Base-by-base conservation (phyloP, 495 filamentous ascomycete species). In the Terfezia boudieri region DNA sequence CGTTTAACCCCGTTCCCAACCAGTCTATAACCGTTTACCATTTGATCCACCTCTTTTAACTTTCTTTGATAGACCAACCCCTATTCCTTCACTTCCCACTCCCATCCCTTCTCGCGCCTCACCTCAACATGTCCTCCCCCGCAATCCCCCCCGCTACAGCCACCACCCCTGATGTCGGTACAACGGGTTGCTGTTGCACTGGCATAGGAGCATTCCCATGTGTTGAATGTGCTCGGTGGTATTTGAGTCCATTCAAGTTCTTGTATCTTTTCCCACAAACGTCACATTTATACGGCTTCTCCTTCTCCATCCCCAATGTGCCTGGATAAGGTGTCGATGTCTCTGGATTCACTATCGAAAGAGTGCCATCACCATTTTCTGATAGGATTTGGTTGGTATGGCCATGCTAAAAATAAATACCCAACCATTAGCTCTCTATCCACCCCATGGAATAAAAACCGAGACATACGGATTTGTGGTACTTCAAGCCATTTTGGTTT, bases 191-290 rank as follows among this genome's bases (percentile, higher is more conserved):
- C 7, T 32, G 26, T 8, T 60, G 54, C 16, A 36, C 36, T 2
- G 12, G 20, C 20, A 49, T 36, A 9, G 55, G 20, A 6, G 53
- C 10, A 41, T 51, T 51, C 9, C 53, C 41, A 22, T 65, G 63
- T 9, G 56, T 59, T 1, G 62, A 65, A 38, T 65, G 63, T 22
- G 62, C 59, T 38, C 63, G 61, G 20, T 65, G 63, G 62, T 93
- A 93, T 77, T 93, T 93, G 12, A 93, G 75, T 12, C 86, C 86
- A 65, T 99, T 99, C 51, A 99, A 68, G 64, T 99, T 99, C 79
- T 99, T 99, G 72, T 99, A 99, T 23, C 90, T 81, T 71, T 99
- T 99, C 59, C 90, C 88, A 64, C 90, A 99, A 14, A 84, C 78
- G 51, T 95, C 86, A 68, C 90, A 99, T 63, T 85, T 84, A 69